Conservation (phyloP, 352 stramenopile species). For the Pythium utonaiense region DNA sequence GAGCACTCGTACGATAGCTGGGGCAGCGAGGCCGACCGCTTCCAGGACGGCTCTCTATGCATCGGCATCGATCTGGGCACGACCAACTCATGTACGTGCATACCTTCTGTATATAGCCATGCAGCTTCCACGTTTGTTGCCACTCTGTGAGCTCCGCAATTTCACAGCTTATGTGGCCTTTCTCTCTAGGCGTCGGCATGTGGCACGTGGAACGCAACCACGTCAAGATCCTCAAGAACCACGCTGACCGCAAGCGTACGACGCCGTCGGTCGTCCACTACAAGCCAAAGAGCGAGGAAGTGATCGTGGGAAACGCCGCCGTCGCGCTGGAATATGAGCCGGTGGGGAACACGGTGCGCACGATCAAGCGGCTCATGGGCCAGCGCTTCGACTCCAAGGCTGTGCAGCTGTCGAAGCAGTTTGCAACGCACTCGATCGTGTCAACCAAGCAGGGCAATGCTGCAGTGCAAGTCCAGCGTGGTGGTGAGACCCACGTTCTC, state of each 20-base stretch:
- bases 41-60: conserved; percentile 68
- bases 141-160: conserved; percentile 8
- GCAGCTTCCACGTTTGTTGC: background rate
- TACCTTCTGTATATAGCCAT: background rate
- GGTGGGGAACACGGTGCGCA: conserved; percentile 69
- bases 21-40: conserved; percentile 61
- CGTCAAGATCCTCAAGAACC: conserved; percentile 86
- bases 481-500: conserved; percentile 15
- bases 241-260: conserved; percentile 51
- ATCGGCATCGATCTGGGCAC: conserved; percentile 99
- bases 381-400: conserved; percentile 50
- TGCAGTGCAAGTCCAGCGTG: conserved; percentile 42
- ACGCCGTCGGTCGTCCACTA: conserved; percentile 82
- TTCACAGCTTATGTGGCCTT: background rate
- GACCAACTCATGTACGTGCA: conserved; percentile 96
- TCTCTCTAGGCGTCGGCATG: conserved; percentile 55
- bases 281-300: conserved; percentile 36
- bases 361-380: conserved; percentile 83
- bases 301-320: conserved; percentile 53
- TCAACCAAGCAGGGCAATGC: conserved; percentile 56
- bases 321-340: conserved; percentile 51
- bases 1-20: conserved; percentile 72
- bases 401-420: conserved; percentile 47
- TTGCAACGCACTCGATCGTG: conserved; percentile 48
- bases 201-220: conserved; percentile 76